Base-by-base conservation (phyloP, 2,329 filamentous ascomycete species). In the Elsinoe australis region DNA sequence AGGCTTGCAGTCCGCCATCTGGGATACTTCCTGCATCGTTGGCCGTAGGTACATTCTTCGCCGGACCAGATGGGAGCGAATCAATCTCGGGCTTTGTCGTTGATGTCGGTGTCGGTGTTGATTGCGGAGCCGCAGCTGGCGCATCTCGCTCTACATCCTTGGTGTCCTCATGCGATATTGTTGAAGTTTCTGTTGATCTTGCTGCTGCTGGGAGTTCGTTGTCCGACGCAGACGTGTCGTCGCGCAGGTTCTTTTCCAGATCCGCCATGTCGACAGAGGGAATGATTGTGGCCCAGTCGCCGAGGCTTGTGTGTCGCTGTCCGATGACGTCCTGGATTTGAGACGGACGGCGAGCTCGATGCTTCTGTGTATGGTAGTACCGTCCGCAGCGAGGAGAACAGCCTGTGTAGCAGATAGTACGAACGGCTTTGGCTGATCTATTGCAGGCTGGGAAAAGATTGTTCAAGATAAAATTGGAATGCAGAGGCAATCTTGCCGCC, bases 1-100 rank as follows among this genome's bases (percentile, higher is more conserved):
- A 74, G 3, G 71, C 71, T 53, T 52, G 59, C 4, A 69, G 51
- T 0, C 71, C 71, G 12, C 71, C 71, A 56, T 74, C 64, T 0
- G 71, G 71, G 5, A 52, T 42, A 24, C 19, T 45, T 9, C 36
- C 42, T 14, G 49, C 31, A 19, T 50, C 49, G 38, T 51, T 52
- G 22, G 42, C 42, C 9, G 48, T 48, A 14, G 33, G 33, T 18
- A 38, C 15, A 14, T 44, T 44, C 24, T 29, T 32, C 24, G 39
- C 39, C 10, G 39, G 39, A 29, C 24, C 39, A 19, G 21, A 31
- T 26, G 39, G 24, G 17, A 29, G 21, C 9, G 21, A 17, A 5
- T 44, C 39, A 14, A 14, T 24, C 17, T 44, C 39, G 14, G 24
- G 14, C 21, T 18, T 44, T 28, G 36, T 15, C 22, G 19, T 28